Evolutionary conservation across 371 early-diverging fungal genomes (phyloP).

Genomic region (Choanephora cucurbitarum): DNA sequence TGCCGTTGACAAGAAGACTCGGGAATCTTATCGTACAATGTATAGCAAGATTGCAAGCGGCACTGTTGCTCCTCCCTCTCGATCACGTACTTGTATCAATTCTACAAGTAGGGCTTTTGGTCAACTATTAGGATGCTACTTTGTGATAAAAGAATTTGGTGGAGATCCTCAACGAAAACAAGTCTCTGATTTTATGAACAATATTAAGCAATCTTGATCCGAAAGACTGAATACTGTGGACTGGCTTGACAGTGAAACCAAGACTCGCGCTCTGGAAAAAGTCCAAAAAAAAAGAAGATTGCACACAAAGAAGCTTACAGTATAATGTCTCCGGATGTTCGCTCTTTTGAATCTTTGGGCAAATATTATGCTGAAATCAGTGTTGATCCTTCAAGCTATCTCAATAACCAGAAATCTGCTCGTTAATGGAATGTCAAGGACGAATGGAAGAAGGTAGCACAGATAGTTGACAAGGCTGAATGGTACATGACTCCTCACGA

Average conservation of each 20-base stretch:
- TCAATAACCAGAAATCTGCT: constrained; percentile 42
- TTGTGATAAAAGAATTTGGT: constrained; percentile 47
- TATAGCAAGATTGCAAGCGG: constrained; percentile 31
- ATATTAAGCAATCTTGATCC: constrained; percentile 34
- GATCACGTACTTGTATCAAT: constrained; percentile 49
- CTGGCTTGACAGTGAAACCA: constrained; percentile 60
- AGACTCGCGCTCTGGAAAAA: constrained; percentile 50
- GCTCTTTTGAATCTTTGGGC: constrained; percentile 41
- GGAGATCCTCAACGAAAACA: constrained; percentile 35
- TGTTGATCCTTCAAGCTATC: constrained; percentile 37
- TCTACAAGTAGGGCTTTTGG: constrained; percentile 47
- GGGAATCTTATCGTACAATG: constrained; percentile 20
- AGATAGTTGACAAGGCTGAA: constrained; percentile 43
- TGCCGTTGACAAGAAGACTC: constrained; percentile 20
- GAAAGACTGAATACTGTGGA: constrained; percentile 37
- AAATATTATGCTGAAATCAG: constrained; percentile 45
- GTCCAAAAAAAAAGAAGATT: constrained; percentile 37
- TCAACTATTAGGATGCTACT: constrained; percentile 57
- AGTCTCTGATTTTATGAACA: constrained; percentile 32
- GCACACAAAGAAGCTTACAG: constrained; percentile 56
- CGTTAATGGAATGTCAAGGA: constrained; percentile 22
- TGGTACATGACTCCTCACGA: constrained; percentile 64
- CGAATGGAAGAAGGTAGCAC: constrained; percentile 32
- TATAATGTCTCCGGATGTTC: constrained; percentile 45
- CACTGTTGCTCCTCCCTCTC: constrained; percentile 35